Base-by-base conservation (phyloP, 1,284 basidiomycete species). In the Fistulina hepatica region DNA sequence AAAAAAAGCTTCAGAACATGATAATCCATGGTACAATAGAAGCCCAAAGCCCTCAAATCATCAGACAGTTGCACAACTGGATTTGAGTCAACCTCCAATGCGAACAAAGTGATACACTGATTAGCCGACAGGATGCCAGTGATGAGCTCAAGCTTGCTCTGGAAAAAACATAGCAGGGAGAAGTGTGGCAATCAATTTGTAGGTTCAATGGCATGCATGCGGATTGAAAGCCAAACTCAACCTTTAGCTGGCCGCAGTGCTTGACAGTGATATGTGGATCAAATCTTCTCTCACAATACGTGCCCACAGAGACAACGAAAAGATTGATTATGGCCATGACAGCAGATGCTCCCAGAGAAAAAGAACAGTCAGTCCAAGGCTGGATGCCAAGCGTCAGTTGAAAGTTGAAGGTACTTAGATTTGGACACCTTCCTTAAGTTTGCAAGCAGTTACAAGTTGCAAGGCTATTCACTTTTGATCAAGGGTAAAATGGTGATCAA, bases 181-280 rank as follows among this genome's bases (percentile, higher is more conserved):
- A 27, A 20, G 9, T 1, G 20, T 15, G n/a, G 36, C 21, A 45
- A 42, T 42, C 22, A 24, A 22, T 40, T 48, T 27, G 41, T 36
- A 34, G 35, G 34, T 31, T 30, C 37, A 30, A 24, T 36, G 36
- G 20, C 31, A 38, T 21, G 38, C 34, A 42, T 24, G n/a, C n/a
- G n/a, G n/a, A n/a, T n/a, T n/a, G n/a, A n/a, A n/a, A n/a, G n/a
- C n/a, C n/a, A n/a, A n/a, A n/a, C n/a, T n/a, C n/a, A 38, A 86
- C 86, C 73, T 93, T 93, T 49, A 94, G 76, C 49, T 83, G n/a
- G n/a, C n/a, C n/a, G n/a, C n/a, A n/a, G n/a, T n/a, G 72, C 21
- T 67, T 67, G 40, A 94, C 65, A 1, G 84, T 82, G 24, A 77
- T 60, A 48, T 77, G 71, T 8, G 76, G 71, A 48, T 90, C 83